Conservation (phyloP, 2,329 filamentous ascomycete genomes). For the Xylariaceae sp. region DNA sequence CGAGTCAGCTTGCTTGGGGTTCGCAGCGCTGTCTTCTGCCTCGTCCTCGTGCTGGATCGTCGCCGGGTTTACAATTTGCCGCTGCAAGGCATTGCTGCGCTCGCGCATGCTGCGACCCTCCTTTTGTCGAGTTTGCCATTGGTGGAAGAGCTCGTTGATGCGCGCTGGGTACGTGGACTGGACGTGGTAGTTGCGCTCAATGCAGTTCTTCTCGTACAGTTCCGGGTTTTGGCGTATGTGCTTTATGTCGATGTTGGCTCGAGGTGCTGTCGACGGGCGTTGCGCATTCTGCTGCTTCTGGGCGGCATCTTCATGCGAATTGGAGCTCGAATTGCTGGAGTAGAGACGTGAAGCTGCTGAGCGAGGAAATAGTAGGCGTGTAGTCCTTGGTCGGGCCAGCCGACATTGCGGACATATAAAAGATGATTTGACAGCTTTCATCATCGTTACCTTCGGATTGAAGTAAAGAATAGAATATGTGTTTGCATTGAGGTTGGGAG, state of each 20-base stretch:
- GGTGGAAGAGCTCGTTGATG: constrained; percentile 51
- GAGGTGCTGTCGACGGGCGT: constrained; percentile 68
- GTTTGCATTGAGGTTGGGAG: neutral
- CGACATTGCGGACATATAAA: constrained; percentile 30
- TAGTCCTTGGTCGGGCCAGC: constrained; percentile 16
- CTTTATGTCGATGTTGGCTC: constrained; percentile 74
- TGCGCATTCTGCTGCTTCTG: constrained; percentile 15
- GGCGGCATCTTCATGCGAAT: constrained; percentile 6
- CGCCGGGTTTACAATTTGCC: constrained; percentile 49
- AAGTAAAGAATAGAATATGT: neutral
- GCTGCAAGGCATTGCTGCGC: constrained; percentile 59
- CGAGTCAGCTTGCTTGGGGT: neutral
- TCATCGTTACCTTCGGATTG: constrained; percentile 9
- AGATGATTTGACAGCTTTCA: constrained; percentile 20
- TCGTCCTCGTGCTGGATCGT: constrained; percentile 41
- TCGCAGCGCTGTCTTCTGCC: constrained; percentile 26
- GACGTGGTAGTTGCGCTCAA: constrained; percentile 72
- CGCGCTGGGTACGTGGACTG: constrained; percentile 50
- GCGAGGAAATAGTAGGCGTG: constrained; percentile 20
- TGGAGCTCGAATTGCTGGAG: constrained; percentile 6
- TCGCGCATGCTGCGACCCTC: constrained; percentile 58
- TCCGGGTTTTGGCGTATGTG: constrained; percentile 82
- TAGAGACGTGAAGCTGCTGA: constrained; percentile 18
- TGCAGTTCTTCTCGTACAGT: constrained; percentile 75
- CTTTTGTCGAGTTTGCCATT: constrained; percentile 56